Conservation (phyloP, 2,329 filamentous ascomycete genomes). For the Tolypocladium tropicale region DNA sequence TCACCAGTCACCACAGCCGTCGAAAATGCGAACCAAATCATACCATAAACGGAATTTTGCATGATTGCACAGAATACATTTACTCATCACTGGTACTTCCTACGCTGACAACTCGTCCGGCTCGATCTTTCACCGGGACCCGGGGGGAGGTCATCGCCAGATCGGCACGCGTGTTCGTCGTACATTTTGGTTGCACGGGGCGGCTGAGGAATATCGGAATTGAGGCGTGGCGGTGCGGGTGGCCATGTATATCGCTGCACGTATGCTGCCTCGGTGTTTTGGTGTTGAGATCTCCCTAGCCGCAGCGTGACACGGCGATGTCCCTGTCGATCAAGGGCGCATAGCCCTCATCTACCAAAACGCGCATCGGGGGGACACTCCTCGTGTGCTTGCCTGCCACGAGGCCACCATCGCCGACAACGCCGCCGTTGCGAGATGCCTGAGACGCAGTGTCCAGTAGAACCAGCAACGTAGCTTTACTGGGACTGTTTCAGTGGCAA, state of each 20-base stretch:
- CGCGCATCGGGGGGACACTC: background rate
- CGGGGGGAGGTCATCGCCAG: background rate
- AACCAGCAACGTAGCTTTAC: no score
- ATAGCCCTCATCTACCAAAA: background rate
- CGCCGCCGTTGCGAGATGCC: no score
- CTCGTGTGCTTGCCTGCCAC: background rate
- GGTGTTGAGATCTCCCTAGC: background rate
- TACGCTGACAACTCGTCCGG: background rate
- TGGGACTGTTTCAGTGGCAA: background rate
- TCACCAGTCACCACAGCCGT: background rate
- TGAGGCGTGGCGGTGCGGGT: background rate
- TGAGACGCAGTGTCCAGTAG: background rate
- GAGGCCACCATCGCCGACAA: background rate
- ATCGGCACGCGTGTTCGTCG: background rate
- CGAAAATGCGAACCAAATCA: background rate
- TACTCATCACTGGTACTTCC: background rate
- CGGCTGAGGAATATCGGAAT: background rate
- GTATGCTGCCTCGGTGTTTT: background rate
- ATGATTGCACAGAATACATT: no score
- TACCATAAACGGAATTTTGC: background rate
- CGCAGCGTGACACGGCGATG: background rate
- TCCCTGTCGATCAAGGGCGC: background rate
- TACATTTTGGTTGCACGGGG: background rate
- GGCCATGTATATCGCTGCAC: background rate
- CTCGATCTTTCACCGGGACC: background rate